Evolutionary conservation across 164 flowering plant genomes (phyloP).

Genomic region (Macadamia integrifolia): DNA sequence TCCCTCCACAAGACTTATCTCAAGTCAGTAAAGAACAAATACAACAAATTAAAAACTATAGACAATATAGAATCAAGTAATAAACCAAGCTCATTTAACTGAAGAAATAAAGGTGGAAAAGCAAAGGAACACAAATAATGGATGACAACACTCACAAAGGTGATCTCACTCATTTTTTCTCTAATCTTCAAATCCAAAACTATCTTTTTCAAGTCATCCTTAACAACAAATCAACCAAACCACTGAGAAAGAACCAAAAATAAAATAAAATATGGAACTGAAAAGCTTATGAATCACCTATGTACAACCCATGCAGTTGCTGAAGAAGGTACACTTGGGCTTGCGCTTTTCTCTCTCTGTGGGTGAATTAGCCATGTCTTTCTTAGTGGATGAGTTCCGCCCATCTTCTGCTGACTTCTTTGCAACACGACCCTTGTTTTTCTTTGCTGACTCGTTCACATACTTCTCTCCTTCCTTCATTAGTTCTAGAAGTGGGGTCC

Average conservation of each 20-base stretch:
- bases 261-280: not conserved
- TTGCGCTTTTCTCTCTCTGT: slow-evolving; percentile 34
- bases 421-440: slow-evolving; percentile 16
- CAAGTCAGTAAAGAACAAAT: not conserved
- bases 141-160: not conserved
- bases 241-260: not conserved
- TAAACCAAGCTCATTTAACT: too few relatives aligned
- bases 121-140: not conserved
- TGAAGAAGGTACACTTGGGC: slow-evolving; percentile 35
- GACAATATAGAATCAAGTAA: too few relatives aligned
- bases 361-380: slow-evolving; percentile 15
- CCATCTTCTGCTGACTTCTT: slow-evolving; percentile 16
- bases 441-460: slow-evolving; percentile 13
- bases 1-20: not conserved
- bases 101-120: too few relatives aligned
- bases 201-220: not conserved
- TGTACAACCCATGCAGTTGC: slow-evolving; percentile 54
- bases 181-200: not conserved
- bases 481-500: slow-evolving; percentile 28
- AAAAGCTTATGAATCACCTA: slow-evolving; percentile 17
- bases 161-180: not conserved
- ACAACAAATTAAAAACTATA: not conserved
- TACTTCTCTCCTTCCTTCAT: slow-evolving; percentile 30
- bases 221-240: slow-evolving; percentile 3
- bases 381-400: slow-evolving; percentile 8